A percentile compares a stretch with the other conserved stretches of the same genome.
phyloP scores from a whole-genome alignment of 176 grass and related monocot genomes.

The Juncus effusus region DNA sequence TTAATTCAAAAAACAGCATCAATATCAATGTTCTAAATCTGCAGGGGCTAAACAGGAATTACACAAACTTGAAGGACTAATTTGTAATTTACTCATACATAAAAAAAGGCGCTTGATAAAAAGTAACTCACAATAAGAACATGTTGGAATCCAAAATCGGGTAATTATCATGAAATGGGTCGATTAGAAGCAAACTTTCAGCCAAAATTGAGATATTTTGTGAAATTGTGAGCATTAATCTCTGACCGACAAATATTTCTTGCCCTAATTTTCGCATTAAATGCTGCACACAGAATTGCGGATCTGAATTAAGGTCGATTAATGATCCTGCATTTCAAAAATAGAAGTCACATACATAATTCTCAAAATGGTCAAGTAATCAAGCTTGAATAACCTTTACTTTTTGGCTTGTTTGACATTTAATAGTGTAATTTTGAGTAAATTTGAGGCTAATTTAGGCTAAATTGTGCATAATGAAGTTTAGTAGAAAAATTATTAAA shows the following conservation, averaged over 20 bases:
- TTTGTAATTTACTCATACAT: not conserved
- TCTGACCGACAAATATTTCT: constrained; percentile 70
- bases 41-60: not conserved
- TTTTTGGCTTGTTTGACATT: constrained; percentile 1
- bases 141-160: constrained; percentile 70
- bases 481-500: not conserved
- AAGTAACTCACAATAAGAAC: constrained; percentile 67
- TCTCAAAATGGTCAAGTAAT: constrained; percentile 4
- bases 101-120: constrained; percentile 16
- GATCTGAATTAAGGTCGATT: constrained; percentile 44
- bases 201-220: constrained; percentile 71
- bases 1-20: not conserved
- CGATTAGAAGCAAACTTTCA: constrained; percentile 70
- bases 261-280: constrained; percentile 72
- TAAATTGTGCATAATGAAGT: no score
- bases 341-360: constrained; percentile 10
- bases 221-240: constrained; percentile 65
- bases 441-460: no score
- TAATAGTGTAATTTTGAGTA: not conserved
- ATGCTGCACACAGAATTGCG: constrained; percentile 75
- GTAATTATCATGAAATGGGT: constrained; percentile 82
- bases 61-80: not conserved
- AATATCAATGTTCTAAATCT: not conserved
- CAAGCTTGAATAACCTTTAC: not conserved
- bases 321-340: constrained; percentile 31